Conservation (phyloP, 768 basidiomycete species). For the Agaricus subrufescens region DNA sequence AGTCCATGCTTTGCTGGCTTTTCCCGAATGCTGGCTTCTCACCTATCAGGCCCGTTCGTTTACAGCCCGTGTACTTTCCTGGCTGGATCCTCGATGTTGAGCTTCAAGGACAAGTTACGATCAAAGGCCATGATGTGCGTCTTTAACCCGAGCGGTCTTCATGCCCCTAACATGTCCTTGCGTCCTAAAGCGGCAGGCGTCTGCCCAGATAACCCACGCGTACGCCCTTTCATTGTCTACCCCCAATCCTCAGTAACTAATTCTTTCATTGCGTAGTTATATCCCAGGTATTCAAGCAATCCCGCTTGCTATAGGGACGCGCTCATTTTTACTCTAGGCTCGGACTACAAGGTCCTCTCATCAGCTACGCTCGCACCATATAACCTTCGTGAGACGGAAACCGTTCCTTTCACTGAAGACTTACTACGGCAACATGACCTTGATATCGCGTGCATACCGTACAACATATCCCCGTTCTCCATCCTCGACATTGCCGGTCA, state of each 20-base stretch:
- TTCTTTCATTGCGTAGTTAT: conserved; percentile 26
- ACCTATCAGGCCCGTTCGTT: conserved; percentile 37
- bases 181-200: conserved; percentile 22
- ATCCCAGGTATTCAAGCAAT: conserved; percentile 32
- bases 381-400: conserved; percentile 16
- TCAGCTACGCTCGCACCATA: conserved; percentile 32
- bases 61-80: conserved; percentile 56
- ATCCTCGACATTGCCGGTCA: conserved; percentile 32
- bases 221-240: conserved; percentile 27
- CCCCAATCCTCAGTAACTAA: neutral
- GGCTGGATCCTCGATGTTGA: conserved; percentile 60
- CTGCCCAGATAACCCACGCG: conserved; percentile 38
- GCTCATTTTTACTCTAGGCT: conserved; percentile 26
- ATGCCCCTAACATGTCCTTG: neutral
- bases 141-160: neutral
- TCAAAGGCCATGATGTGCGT: conserved; percentile 24
- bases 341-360: conserved; percentile 41
- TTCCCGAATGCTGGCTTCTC: conserved; percentile 34
- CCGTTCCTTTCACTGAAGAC: conserved; percentile 44
- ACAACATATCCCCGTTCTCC: conserved; percentile 47
- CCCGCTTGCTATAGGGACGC: neutral
- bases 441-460: conserved; percentile 55
- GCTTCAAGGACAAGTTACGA: conserved; percentile 32
- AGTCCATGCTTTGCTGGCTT: conserved; percentile 28
- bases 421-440: conserved; percentile 42